Base-by-base conservation (phyloP, 2,329 filamentous ascomycete genomes). In the Domatiomyces globalis region DNA sequence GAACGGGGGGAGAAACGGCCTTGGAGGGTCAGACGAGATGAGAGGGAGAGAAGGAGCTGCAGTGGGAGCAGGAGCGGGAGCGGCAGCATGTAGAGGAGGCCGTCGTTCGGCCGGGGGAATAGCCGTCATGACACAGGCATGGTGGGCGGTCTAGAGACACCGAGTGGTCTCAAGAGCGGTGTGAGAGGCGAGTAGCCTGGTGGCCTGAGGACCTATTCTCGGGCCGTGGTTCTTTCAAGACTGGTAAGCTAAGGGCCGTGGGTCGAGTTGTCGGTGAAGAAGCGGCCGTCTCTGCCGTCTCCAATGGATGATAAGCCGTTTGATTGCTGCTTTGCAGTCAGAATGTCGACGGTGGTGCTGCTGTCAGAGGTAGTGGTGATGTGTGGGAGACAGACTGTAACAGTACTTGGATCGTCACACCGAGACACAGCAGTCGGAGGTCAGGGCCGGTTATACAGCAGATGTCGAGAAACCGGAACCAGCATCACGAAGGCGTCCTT, bases 61-160 rank as follows among this genome's bases (percentile, higher is more conserved):
- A n/a, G n/a, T n/a, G n/a, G n/a, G n/a, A 25, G 22, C 22, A 25
- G 22, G 3, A 25, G 3, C 22, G 22, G 22, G 3, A 25, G 22
- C 22, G 18, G 50, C 39, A 45, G 54, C 55, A 39, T 50, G 50
- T 45, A 52, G 51, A 51, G 58, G 54, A 53, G 58, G 57, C 62
- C 58, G 57, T 29, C 54, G 48, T 53, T 58, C 56, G 57, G 56
- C 58, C 58, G 51, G 53, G 51, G 54, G 52, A 46, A 52, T 56
- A n/a, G 56, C 57, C 46, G 58, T 61, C 58, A 61, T 61, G 58
- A 59, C 57, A 54, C 49, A 51, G 49, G 47, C 58, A 61, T 61
- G 49, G 56, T 59, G 56, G 51, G 50, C 44, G 49, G 45, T 50
- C 33, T n/a, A 46, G 19, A 45, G 43, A 45, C 33, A 39, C 33